Conservation (phyloP, 2,329 filamentous ascomycete genomes). For the Aspergillaceae sp. region DNA sequence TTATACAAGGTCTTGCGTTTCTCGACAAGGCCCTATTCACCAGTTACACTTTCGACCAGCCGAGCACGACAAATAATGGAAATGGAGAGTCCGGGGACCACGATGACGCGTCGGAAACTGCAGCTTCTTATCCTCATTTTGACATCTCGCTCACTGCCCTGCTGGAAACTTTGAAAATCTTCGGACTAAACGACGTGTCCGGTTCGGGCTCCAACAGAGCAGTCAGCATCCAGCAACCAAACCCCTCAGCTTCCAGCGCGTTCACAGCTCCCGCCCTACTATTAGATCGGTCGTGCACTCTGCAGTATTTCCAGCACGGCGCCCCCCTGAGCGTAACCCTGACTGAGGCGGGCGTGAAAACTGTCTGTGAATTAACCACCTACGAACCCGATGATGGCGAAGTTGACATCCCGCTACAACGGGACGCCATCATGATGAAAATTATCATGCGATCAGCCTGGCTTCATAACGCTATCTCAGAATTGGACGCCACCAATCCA, state of each 20-base stretch:
- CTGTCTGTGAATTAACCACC: constrained; percentile 80
- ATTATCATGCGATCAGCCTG: constrained; percentile 72
- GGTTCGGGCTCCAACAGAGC: constrained; percentile 21
- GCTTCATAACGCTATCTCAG: constrained; percentile 44
- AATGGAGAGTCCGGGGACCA: constrained; percentile 23
- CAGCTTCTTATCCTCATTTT: constrained; percentile 55
- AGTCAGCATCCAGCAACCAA: constrained; percentile 22
- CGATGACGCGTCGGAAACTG: constrained; percentile 28
- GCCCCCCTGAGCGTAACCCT: constrained; percentile 76
- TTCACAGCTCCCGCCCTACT: constrained; percentile 78
- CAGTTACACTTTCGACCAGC: constrained; percentile 62
- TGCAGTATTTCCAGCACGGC: constrained; percentile 67
- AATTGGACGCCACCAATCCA: constrained; percentile 58
- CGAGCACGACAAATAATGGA: constrained; percentile 14
- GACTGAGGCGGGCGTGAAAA: constrained; percentile 77
- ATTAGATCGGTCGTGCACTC: constrained; percentile 74
- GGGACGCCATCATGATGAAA: constrained; percentile 73
- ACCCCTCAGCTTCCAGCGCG: constrained; percentile 51
- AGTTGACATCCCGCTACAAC: constrained; percentile 68
- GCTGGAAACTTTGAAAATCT: constrained; percentile 90
- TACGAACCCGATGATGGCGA: constrained; percentile 62
- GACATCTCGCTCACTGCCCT: constrained; percentile 80
- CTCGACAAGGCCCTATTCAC: constrained; percentile 85
- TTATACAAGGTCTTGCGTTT: constrained; percentile 85
- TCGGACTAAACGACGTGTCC: constrained; percentile 63